Evolutionary conservation across 1,284 basidiomycete genomes (phyloP), one percentile per base, ranked within the genome.

Genomic region (Ganoderma sinense): DNA sequence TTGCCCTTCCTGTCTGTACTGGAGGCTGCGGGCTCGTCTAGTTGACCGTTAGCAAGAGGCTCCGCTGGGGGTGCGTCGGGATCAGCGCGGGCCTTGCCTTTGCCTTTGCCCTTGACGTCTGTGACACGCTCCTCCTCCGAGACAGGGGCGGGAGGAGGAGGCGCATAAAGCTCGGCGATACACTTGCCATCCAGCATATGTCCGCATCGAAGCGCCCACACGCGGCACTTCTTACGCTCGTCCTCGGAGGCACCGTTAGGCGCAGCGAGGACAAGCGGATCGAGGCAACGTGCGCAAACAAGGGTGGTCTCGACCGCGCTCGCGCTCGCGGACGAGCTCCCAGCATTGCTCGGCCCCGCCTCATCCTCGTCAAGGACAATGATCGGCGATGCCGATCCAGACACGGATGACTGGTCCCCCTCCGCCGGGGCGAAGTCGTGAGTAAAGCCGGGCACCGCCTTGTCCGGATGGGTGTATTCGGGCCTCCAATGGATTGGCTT

Each of bases 141-240:
- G 16, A 36, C 41, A 16, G 64, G 18, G 11, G 40, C 10, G 26
- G 67, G n/a, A 13, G 48, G 51, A 4, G 68, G 59, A 1, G 91
- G 91, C 31, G 81, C 79, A 75, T 88, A 88, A 58, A 93, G 70
- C 71, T 84, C 82, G 68, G 85, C 84, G 5, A 91, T 79, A 73
- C 92, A 94, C 76, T 90, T 91, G 58, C 91, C 93, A 73, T 94
- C 93, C 2, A 94, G 84, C 74, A 94, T 80, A 75, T 94, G 92
- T 0, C 92, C 92, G 68, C 92, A 94, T 48, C 91, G 83, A 66
- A 94, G 79, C 2, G 86, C 88, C 91, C 91, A 94, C 4, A 94
- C 80, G 58, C 85, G 84, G 66, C 83, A 81, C 45, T 78, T 79
- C 58, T 81, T 81, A 29, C 76, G 78, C 55, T 79, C 83, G 39